A percentile compares a stretch with the other conserved stretches of the same genome.
phyloP scores from a whole-genome alignment of 805 yeast species.

The Saturnispora quitensis region DNA sequence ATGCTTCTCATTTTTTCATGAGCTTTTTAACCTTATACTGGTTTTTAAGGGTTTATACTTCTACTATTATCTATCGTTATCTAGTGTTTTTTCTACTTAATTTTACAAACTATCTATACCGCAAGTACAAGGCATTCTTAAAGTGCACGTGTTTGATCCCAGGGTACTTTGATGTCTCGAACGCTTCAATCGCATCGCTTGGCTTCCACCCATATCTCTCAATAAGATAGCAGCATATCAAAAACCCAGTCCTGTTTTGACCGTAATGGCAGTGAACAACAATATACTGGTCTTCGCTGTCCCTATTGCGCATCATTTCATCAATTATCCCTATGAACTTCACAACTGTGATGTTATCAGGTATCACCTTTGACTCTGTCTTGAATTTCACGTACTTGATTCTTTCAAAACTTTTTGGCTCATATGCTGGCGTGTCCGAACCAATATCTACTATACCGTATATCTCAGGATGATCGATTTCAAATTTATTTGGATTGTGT shows the following conservation, averaged over 20 bases:
- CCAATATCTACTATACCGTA: slow-evolving; percentile 62
- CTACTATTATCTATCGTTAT: neutral
- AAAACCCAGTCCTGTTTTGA: slow-evolving; percentile 68
- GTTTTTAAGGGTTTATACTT: neutral
- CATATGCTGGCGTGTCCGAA: slow-evolving; percentile 61
- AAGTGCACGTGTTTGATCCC: slow-evolving; percentile 76
- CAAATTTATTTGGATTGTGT: slow-evolving; percentile 53
- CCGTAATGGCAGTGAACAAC: slow-evolving; percentile 80
- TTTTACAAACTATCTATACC: slow-evolving; percentile 36
- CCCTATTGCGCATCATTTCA: slow-evolving; percentile 27
- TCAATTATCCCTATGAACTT: slow-evolving; percentile 47
- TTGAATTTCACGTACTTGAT: slow-evolving; percentile 63
- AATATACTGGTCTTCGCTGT: slow-evolving; percentile 29
- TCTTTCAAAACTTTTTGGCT: slow-evolving; percentile 43
- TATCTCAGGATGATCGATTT: slow-evolving; percentile 40
- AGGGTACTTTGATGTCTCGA: slow-evolving; percentile 48
- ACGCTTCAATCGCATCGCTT: slow-evolving; percentile 53
- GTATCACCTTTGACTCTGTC: slow-evolving; percentile 70
- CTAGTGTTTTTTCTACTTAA: neutral
- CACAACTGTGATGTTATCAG: slow-evolving; percentile 50
- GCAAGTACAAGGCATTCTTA: slow-evolving; percentile 58
- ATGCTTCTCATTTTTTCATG: neutral
- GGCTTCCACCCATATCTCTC: slow-evolving; percentile 53
- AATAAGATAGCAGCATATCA: slow-evolving; percentile 59
- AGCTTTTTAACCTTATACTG: neutral